Percentiles rank a stretch among this genome's conserved stretches.
phyloP scores from a whole-genome alignment of 305 asterid species.

The Solanum hybrid region DNA sequence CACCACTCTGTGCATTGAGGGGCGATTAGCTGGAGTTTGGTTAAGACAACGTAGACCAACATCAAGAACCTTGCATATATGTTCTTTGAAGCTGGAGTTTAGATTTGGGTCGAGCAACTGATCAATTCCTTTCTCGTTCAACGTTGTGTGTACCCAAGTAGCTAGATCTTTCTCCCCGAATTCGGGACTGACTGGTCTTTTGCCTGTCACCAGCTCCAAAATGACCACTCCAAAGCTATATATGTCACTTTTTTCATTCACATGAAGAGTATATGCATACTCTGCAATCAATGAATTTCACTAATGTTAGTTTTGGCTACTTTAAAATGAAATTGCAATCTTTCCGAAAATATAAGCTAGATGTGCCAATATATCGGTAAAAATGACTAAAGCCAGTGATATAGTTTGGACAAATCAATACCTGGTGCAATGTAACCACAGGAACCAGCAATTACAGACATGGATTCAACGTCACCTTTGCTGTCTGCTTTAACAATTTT shows the following conservation, averaged over 20 bases:
- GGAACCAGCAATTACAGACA: slow-evolving; percentile 79
- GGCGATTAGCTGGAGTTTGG: slow-evolving; percentile 48
- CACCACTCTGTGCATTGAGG: slow-evolving; percentile 70
- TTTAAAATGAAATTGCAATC: neutral
- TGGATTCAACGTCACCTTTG: slow-evolving; percentile 32
- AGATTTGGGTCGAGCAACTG: slow-evolving; percentile 45
- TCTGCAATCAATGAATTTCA: slow-evolving; percentile 24
- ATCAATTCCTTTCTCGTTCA: slow-evolving; percentile 32
- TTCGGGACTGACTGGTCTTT: slow-evolving; percentile 30
- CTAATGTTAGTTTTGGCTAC: neutral
- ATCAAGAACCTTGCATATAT: slow-evolving; percentile 37
- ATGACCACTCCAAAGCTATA: slow-evolving; percentile 78
- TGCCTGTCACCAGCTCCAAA: slow-evolving; percentile 67
- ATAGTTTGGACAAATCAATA: slow-evolving; percentile 7
- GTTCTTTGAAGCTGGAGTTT: slow-evolving; percentile 24
- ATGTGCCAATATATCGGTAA: neutral
- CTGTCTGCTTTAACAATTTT: slow-evolving; percentile 27
- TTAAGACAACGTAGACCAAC: slow-evolving; percentile 53
- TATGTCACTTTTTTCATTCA: slow-evolving; percentile 69
- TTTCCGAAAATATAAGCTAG: neutral
- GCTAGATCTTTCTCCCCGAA: slow-evolving; percentile 47
- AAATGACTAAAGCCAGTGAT: neutral
- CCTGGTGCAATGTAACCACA: slow-evolving; percentile 96
- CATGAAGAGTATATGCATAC: slow-evolving; percentile 71
- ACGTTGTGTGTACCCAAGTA: slow-evolving; percentile 32